These are phyloP conservation scores for Flaveria linearis DNA, from an alignment of 129 eudicot species.

Conservation along the genomic window DNA sequence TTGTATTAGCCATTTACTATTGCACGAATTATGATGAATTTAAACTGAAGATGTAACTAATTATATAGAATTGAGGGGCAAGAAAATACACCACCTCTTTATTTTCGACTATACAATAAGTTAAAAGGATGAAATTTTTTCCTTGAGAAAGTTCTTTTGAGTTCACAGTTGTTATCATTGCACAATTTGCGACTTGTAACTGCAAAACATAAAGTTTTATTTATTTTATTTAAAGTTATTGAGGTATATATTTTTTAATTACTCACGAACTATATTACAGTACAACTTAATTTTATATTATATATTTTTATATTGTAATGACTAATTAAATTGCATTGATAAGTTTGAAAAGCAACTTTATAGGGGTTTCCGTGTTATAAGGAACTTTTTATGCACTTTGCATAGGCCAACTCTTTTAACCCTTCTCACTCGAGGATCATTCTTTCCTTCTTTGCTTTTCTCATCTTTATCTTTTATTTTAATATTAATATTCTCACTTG, in stretches of 20 bases:
- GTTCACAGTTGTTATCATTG: background rate
- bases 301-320: background rate
- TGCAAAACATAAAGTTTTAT: background rate
- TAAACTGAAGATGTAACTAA: too few relatives aligned
- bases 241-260: background rate
- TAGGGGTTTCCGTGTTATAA: conserved; percentile 24
- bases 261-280: background rate
- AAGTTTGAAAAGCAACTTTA: conserved; percentile 22
- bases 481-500: background rate
- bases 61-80: background rate
- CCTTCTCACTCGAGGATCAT: conserved; percentile 33
- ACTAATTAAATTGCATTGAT: background rate
- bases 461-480: conserved; percentile 21
- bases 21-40: too few relatives aligned
- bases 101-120: background rate
- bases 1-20: too few relatives aligned
- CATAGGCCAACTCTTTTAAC: conserved; percentile 27
- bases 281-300: background rate
- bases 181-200: background rate
- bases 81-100: too few relatives aligned
- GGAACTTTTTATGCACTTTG: conserved; percentile 30
- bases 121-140: background rate
- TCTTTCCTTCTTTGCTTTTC: conserved; percentile 16
- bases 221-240: background rate
- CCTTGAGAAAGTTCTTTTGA: background rate